Conservation (phyloP, 2,329 filamentous ascomycete genomes). For the Sporothrix curviconia region DNA sequence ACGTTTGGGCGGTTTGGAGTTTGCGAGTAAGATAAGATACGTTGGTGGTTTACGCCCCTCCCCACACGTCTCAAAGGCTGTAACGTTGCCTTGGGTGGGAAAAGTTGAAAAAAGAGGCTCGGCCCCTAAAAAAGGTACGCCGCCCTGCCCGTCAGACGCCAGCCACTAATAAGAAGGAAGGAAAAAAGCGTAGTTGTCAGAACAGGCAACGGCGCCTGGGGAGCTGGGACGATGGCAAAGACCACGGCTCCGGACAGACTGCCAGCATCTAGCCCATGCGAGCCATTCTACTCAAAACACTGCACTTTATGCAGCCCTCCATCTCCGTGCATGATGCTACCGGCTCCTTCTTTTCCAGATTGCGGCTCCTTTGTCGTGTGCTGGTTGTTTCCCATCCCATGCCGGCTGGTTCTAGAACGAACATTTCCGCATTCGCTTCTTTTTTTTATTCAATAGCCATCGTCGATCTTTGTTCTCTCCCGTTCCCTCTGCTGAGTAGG, state of each 20-base stretch:
- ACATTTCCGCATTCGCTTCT: neutral
- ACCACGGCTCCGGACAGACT: neutral
- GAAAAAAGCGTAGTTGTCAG: neutral
- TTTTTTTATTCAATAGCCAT: neutral
- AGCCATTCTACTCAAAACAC: neutral
- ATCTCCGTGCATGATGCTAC: too few relatives aligned
- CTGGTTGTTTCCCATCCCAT: too few relatives aligned
- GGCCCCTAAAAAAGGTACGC: neutral
- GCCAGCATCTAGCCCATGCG: neutral
- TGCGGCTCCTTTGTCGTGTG: neutral
- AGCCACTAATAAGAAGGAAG: neutral
- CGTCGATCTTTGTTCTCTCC: neutral
- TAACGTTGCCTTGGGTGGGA: slow-evolving; percentile 18
- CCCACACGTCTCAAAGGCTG: slow-evolving; percentile 7
- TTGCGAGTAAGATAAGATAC: too few relatives aligned
- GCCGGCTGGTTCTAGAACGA: neutral
- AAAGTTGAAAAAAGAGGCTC: slow-evolving; percentile 6
- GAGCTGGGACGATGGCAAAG: neutral
- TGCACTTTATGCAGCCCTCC: neutral
- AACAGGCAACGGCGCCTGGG: neutral
- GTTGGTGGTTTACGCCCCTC: neutral
- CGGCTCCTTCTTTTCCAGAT: neutral
- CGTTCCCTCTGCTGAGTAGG: neutral
- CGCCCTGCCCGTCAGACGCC: neutral
- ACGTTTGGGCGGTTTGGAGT: neutral